Evolutionary conservation across 352 stramenopile genomes (phyloP).

Genomic region (Pseudoperonospora humuli): DNA sequence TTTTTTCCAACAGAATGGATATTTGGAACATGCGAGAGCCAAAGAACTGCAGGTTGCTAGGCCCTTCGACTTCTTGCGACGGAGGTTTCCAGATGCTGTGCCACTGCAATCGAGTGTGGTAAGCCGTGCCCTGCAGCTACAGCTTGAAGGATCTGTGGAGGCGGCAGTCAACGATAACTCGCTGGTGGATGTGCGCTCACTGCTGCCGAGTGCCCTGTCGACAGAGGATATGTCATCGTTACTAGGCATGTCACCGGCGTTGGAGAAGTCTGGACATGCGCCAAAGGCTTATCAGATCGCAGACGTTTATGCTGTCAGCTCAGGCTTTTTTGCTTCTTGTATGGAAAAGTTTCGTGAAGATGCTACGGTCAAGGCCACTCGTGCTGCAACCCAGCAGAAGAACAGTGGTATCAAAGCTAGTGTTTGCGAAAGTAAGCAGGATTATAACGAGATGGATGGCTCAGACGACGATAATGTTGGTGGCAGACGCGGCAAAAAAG

Average conservation of each 20-base stretch:
- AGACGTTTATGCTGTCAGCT: slow-evolving; percentile 56
- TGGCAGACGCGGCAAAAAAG: slow-evolving; percentile 37
- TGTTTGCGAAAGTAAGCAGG: slow-evolving; percentile 14
- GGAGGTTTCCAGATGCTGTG: slow-evolving; percentile 59
- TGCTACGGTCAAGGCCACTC: slow-evolving; percentile 31
- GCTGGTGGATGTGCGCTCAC: slow-evolving; percentile 45
- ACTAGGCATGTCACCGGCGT: slow-evolving; percentile 33
- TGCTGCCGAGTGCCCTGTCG: slow-evolving; percentile 57
- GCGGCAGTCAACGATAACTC: slow-evolving; percentile 57
- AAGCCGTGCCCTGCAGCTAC: slow-evolving; percentile 45
- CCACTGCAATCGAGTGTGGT: slow-evolving; percentile 58
- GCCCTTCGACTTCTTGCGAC: slow-evolving; percentile 70
- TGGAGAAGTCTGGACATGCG: slow-evolving; percentile 21
- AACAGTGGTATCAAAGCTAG: slow-evolving; percentile 1
- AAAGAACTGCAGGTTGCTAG: slow-evolving; percentile 51
- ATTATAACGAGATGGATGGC: slow-evolving; percentile 25
- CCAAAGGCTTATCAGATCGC: slow-evolving; percentile 40
- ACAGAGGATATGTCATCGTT: slow-evolving; percentile 37
- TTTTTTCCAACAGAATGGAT: slow-evolving; percentile 85
- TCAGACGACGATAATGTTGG: slow-evolving; percentile 33
- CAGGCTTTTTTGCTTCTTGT: slow-evolving; percentile 38
- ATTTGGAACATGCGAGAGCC: slow-evolving; percentile 52
- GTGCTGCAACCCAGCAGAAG: slow-evolving; percentile 30
- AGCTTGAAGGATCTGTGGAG: slow-evolving; percentile 69
- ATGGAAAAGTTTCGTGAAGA: slow-evolving; percentile 47